Percentiles rank a stretch among this genome's conserved stretches.
phyloP scores from a whole-genome alignment of 805 yeast species.

The Sugiyamaella marilandica region DNA sequence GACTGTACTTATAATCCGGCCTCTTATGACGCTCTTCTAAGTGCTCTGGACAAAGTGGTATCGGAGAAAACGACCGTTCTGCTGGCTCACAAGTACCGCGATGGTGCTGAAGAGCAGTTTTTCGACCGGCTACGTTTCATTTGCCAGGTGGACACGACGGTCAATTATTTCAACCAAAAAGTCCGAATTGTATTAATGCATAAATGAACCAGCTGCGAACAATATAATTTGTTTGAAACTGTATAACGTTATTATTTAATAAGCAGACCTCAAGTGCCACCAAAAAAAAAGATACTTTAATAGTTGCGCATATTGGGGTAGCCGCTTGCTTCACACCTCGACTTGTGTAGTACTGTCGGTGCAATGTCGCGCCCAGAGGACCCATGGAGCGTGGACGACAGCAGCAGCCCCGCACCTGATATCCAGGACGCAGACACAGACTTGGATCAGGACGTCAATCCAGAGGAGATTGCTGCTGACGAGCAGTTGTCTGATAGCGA shows the following conservation, averaged over 20 bases:
- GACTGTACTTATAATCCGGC: conserved; percentile 43
- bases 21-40: conserved; percentile 35
- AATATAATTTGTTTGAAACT: neutral
- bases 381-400: neutral
- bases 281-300: neutral
- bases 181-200: conserved; percentile 12
- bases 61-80: conserved; percentile 21
- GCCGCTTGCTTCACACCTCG: no score
- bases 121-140: conserved; percentile 9
- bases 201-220: neutral
- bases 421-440: neutral
- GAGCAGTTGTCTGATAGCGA: conserved; percentile 16
- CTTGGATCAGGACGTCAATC: conserved; percentile 13
- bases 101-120: conserved; percentile 23
- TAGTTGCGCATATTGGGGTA: no score
- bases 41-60: conserved; percentile 25
- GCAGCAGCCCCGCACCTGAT: neutral
- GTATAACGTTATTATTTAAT: neutral
- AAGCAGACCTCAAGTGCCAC: neutral
- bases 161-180: conserved; percentile 8
- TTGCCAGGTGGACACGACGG: conserved; percentile 4
- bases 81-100: conserved; percentile 33
- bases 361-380: neutral
- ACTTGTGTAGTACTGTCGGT: neutral
- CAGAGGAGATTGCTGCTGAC: conserved; percentile 24